A percentile compares a stretch with the other conserved stretches of the same genome.
These are phyloP conservation scores for Penicillium desertorum DNA, from an alignment of 495 filamentous ascomycete species.

Conservation along the genomic window DNA sequence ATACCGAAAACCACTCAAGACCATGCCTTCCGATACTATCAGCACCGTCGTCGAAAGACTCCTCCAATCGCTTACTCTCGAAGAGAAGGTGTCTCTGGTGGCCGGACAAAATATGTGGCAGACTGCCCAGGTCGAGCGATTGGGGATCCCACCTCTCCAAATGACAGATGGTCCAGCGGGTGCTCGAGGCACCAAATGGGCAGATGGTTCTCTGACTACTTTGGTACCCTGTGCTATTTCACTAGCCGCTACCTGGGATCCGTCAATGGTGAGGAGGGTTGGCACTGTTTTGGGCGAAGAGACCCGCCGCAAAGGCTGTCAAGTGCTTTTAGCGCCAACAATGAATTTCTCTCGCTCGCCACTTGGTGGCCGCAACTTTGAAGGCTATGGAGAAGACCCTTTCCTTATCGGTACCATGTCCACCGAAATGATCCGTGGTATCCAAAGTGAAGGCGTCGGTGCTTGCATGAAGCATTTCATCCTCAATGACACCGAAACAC, in stretches of 20 bases:
- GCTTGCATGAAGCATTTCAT: slow-evolving; percentile 73
- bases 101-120: slow-evolving; percentile 49
- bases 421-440: slow-evolving; percentile 59
- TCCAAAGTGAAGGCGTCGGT: slow-evolving; percentile 61
- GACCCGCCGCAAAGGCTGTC: slow-evolving; percentile 59
- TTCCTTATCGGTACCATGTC: slow-evolving; percentile 63
- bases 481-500: slow-evolving; percentile 66
- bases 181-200: slow-evolving; percentile 62
- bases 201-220: slow-evolving; percentile 59
- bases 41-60: too few species aligned
- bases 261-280: slow-evolving; percentile 50
- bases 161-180: slow-evolving; percentile 71
- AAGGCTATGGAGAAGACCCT: slow-evolving; percentile 72
- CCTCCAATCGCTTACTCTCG: too few species aligned
- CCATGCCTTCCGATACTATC: too few species aligned
- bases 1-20: too few species aligned
- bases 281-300: slow-evolving; percentile 61
- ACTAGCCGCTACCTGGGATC: slow-evolving; percentile 65
- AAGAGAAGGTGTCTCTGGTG: neutral
- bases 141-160: slow-evolving; percentile 62
- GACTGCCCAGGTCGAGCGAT: slow-evolving; percentile 60
- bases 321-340: slow-evolving; percentile 68
- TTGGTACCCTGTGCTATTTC: slow-evolving; percentile 63
- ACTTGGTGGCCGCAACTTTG: slow-evolving; percentile 70
- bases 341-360: slow-evolving; percentile 71